Evolutionary conservation across 2,329 filamentous ascomycete genomes (phyloP).

Genomic region (Acephala macrosclerotiorum): DNA sequence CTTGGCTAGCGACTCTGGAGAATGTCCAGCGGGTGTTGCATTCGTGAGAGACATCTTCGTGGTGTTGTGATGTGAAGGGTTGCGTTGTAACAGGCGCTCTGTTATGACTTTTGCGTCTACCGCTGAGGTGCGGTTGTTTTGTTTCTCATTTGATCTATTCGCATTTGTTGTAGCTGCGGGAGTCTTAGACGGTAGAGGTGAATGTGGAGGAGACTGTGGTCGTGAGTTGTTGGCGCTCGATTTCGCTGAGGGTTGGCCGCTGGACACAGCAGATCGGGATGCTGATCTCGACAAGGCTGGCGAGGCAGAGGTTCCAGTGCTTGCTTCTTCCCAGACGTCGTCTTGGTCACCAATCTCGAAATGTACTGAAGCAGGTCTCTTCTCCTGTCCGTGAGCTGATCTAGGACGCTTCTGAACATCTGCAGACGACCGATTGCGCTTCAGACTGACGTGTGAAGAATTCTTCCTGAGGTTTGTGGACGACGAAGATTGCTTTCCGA

Average conservation of each 20-base stretch:
- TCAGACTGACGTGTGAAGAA: slow-evolving; percentile 60
- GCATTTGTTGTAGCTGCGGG: slow-evolving; percentile 12
- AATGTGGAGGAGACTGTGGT: slow-evolving; percentile 39
- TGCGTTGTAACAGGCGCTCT: slow-evolving; percentile 70
- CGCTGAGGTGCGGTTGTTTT: slow-evolving; percentile 51
- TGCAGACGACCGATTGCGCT: slow-evolving; percentile 66
- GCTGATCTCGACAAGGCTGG: slow-evolving; percentile 61
- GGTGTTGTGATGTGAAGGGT: slow-evolving; percentile 65
- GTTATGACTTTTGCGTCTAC: slow-evolving; percentile 74
- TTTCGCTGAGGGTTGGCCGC: slow-evolving; percentile 56
- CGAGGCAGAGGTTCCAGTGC: slow-evolving; percentile 60
- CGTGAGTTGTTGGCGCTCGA: slow-evolving; percentile 44
- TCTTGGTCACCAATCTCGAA: slow-evolving; percentile 65
- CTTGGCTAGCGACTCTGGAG: slow-evolving; percentile 44
- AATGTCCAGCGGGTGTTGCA: slow-evolving; percentile 48
- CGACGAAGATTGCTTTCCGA: slow-evolving; percentile 38
- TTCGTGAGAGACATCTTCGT: slow-evolving; percentile 67
- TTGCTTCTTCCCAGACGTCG: slow-evolving; percentile 74
- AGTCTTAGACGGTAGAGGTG: slow-evolving; percentile 26
- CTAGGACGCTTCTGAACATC: slow-evolving; percentile 60
- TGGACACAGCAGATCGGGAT: slow-evolving; percentile 39
- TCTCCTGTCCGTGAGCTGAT: slow-evolving; percentile 58
- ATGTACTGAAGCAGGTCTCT: slow-evolving; percentile 64
- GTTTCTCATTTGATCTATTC: slow-evolving; percentile 37
- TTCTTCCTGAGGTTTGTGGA: slow-evolving; percentile 56